These are phyloP conservation scores for Cercospora nicotianae DNA, from an alignment of 2,329 filamentous ascomycete species.

Conservation along the genomic window DNA sequence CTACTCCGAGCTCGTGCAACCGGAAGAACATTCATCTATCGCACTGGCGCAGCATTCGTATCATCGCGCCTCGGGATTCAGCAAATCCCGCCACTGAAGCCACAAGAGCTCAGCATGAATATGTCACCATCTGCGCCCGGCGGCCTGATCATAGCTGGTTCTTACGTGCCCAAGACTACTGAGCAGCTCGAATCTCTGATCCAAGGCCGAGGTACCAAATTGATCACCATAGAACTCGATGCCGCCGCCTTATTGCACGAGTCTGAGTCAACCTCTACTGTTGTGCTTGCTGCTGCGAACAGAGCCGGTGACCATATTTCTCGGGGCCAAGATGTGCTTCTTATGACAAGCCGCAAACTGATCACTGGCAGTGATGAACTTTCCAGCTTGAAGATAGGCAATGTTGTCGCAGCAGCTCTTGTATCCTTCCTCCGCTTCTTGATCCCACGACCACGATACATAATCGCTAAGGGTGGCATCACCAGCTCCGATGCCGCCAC, in stretches of 20 bases:
- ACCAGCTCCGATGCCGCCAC: constrained; percentile 61
- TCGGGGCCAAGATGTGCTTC: constrained; percentile 53
- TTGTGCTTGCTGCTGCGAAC: constrained; percentile 41
- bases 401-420: constrained; percentile 52
- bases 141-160: constrained; percentile 57
- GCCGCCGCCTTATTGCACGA: constrained; percentile 51
- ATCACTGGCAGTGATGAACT: constrained; percentile 52
- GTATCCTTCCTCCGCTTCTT: constrained; percentile 53
- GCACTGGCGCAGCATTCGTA: constrained; percentile 51
- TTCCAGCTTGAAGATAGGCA: constrained; percentile 55
- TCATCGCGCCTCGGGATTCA: constrained; percentile 55
- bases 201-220: constrained; percentile 40
- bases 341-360: constrained; percentile 60
- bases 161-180: constrained; percentile 61
- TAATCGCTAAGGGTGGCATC: constrained; percentile 62
- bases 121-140: constrained; percentile 43
- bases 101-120: constrained; percentile 43
- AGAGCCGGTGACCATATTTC: constrained; percentile 38
- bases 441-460: constrained; percentile 53
- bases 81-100: constrained; percentile 53
- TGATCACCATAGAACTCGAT: constrained; percentile 51
- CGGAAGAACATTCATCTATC: constrained; percentile 48
- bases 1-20: constrained; percentile 44
- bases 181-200: constrained; percentile 52
- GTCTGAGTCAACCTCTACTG: constrained; percentile 38